Percentiles rank a stretch among this genome's conserved stretches.
Evolutionary conservation across 495 filamentous ascomycete genomes (phyloP).

Genomic region (Aspergillus indologenus): DNA sequence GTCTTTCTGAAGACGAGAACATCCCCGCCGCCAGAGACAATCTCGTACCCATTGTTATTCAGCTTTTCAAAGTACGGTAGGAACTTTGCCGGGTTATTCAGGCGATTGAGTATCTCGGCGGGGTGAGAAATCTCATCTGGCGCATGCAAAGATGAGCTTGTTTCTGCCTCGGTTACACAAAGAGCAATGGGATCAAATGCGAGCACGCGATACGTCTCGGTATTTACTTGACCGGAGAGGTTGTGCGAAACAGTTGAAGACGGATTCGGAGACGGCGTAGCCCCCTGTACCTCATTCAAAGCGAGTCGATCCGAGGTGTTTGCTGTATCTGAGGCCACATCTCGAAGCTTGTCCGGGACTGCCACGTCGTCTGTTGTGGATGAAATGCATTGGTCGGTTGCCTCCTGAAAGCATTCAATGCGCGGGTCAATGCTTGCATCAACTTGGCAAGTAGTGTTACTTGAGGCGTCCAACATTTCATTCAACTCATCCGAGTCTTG

Average conservation of each 20-base stretch:
- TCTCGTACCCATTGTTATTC: slow-evolving; percentile 66
- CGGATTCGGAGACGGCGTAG: not conserved
- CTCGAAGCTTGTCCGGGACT: not conserved
- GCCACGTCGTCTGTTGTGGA: too few species aligned
- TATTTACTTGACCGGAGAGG: not conserved
- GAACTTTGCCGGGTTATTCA: slow-evolving; percentile 70
- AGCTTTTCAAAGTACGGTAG: slow-evolving; percentile 64
- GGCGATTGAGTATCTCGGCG: slow-evolving; percentile 60
- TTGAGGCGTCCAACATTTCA: slow-evolving; percentile 23
- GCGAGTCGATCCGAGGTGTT: not conserved
- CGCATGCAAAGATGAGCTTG: slow-evolving; percentile 51
- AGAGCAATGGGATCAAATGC: slow-evolving; percentile 67
- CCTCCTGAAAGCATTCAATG: not conserved
- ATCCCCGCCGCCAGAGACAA: slow-evolving; percentile 65
- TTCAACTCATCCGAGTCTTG: slow-evolving; percentile 30
- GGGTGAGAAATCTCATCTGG: slow-evolving; percentile 46
- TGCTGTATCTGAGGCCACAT: not conserved
- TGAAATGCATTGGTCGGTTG: not conserved
- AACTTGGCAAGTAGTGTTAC: slow-evolving; percentile 21
- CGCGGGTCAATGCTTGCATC: slow-evolving; percentile 7
- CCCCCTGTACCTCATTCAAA: not conserved
- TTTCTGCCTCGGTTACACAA: slow-evolving; percentile 57
- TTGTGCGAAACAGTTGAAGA: not conserved
- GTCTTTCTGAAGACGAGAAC: slow-evolving; percentile 71
- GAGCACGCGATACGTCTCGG: slow-evolving; percentile 64